phyloP scores from a whole-genome alignment of 2,329 filamentous ascomycete species.

The Fusarium decemcellulare region DNA sequence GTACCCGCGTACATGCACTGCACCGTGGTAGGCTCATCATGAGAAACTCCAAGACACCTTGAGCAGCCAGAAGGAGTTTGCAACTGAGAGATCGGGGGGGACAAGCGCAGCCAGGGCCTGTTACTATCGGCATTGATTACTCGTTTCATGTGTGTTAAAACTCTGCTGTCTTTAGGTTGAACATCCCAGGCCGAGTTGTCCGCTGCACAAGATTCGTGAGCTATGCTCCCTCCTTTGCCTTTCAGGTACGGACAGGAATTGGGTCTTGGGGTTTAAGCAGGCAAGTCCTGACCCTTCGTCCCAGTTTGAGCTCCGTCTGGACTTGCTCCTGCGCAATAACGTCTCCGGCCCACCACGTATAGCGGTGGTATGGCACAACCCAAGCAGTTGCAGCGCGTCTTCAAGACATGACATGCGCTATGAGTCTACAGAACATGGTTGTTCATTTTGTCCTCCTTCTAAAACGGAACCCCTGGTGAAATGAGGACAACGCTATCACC shows the following conservation, averaged over 20 bases:
- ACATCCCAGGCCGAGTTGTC: constrained; percentile 9
- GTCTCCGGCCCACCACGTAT: constrained; percentile 13
- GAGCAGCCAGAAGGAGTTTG: background rate
- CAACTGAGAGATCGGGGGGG: background rate
- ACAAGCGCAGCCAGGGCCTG: background rate
- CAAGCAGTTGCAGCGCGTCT: constrained; percentile 5
- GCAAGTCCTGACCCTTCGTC: background rate
- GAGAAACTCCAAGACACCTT: background rate
- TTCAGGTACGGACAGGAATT: background rate
- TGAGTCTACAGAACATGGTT: constrained; percentile 7
- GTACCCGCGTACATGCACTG: background rate
- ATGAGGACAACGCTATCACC: constrained; percentile 82
- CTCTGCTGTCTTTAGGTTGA: constrained; percentile 13
- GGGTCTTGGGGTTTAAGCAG: background rate
- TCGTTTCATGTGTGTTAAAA: constrained; percentile 19
- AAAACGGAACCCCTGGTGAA: constrained; percentile 68
- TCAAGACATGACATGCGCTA: constrained; percentile 1
- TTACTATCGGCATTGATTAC: constrained; percentile 8
- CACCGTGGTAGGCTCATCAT: background rate
- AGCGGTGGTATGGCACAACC: constrained; percentile 6
- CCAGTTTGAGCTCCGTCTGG: background rate
- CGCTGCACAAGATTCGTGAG: constrained; percentile 7
- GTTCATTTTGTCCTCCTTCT: background rate
- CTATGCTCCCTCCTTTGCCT: constrained; percentile 5
- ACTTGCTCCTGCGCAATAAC: constrained; percentile 3